These are phyloP conservation scores for Plasmodium gonderi DNA, from an alignment of 169 alveolate genomes.

Conservation along the genomic window DNA sequence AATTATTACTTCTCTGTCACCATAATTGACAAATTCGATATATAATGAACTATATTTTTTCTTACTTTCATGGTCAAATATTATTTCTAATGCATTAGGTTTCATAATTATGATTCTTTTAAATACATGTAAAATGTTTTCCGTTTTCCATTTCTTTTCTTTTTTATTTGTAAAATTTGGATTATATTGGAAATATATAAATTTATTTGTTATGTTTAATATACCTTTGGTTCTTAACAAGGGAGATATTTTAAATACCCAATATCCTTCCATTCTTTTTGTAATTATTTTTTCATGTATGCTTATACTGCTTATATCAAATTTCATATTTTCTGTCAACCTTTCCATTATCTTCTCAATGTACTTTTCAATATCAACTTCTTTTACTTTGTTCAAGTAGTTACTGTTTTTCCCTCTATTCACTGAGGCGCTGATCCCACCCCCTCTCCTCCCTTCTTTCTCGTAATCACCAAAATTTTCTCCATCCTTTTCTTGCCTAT, in stretches of 20 bases:
- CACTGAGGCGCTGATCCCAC: not conserved
- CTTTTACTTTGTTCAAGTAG: slow-evolving; percentile 27
- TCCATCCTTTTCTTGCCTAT: not conserved
- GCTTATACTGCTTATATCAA: slow-evolving; percentile 78
- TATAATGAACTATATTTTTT: slow-evolving; percentile 83
- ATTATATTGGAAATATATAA: slow-evolving; percentile 85
- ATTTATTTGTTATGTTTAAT: slow-evolving; percentile 83
- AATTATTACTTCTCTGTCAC: slow-evolving; percentile 84
- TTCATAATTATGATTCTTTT: slow-evolving; percentile 85
- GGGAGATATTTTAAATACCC: slow-evolving; percentile 85
- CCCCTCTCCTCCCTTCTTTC: not conserved
- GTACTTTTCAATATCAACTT: slow-evolving; percentile 31
- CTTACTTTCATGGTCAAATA: slow-evolving; percentile 83
- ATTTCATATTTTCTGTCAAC: slow-evolving; percentile 42
- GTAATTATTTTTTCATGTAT: slow-evolving; percentile 78
- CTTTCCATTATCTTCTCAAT: slow-evolving; percentile 19
- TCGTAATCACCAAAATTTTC: not conserved
- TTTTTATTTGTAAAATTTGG: slow-evolving; percentile 88
- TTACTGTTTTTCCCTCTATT: not conserved
- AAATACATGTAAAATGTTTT: slow-evolving; percentile 82
- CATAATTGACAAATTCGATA: slow-evolving; percentile 81
- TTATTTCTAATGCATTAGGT: slow-evolving; percentile 87
- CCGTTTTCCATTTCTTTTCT: slow-evolving; percentile 82
- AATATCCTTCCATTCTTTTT: slow-evolving; percentile 79
- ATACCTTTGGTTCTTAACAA: slow-evolving; percentile 86